Conservation (phyloP, 228 moss, liverwort and hornwort genomes). For the Sphagnum fallax region DNA sequence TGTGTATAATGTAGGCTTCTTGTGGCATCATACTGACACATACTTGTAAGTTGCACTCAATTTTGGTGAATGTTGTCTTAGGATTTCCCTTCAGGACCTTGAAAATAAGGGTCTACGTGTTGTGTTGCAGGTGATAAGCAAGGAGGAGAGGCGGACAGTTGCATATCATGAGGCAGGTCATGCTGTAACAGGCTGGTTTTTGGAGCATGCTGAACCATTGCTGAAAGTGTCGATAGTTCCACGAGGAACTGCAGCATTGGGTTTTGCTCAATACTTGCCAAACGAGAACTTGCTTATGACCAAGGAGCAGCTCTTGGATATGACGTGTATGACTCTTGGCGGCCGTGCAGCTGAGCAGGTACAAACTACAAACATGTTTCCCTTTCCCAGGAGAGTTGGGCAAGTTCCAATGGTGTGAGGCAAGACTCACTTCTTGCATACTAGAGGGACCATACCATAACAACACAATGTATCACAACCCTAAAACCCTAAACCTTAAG, state of each 20-base stretch:
- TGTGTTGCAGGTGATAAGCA: slow-evolving; percentile 75
- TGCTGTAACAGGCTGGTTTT: slow-evolving; percentile 94
- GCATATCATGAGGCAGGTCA: slow-evolving; percentile 98
- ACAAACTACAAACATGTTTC: background rate
- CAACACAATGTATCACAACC: no score
- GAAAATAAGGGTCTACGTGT: background rate
- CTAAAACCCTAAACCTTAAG: no score
- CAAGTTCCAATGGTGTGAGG: no score
- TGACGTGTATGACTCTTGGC: slow-evolving; percentile 99
- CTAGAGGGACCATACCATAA: no score
- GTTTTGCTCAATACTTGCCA: slow-evolving; percentile 95
- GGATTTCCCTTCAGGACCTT: background rate
- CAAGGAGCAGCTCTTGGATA: slow-evolving; percentile 92
- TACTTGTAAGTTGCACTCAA: background rate
- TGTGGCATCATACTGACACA: no score
- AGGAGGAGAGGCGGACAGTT: slow-evolving; percentile 95
- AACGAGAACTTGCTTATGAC: slow-evolving; percentile 99
- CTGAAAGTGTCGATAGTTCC: slow-evolving; percentile 97
- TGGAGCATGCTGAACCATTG: slow-evolving; percentile 89
- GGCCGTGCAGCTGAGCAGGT: slow-evolving; percentile 99
- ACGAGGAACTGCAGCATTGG: slow-evolving; percentile 89
- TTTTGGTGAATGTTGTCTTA: background rate
- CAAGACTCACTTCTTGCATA: no score
- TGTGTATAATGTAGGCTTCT: no score
- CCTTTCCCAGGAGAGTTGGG: no score